These are phyloP conservation scores for Geotrichum restrictum DNA, from an alignment of 1,139 yeast species.

Conservation along the genomic window DNA sequence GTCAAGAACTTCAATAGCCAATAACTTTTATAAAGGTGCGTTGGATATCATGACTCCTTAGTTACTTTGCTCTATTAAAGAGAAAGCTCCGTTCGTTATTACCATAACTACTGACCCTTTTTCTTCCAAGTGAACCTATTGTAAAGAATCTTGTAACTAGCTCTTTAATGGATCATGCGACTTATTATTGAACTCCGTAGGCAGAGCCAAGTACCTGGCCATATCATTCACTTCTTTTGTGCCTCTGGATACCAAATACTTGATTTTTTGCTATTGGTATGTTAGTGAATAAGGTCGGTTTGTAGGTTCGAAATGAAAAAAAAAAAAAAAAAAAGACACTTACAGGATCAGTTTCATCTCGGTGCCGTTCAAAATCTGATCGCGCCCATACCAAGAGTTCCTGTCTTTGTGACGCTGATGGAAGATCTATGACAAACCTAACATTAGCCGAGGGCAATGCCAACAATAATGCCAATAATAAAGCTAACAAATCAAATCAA, in stretches of 20 bases:
- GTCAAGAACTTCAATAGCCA: too few relatives aligned
- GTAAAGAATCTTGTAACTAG: too few relatives aligned
- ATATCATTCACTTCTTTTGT: conserved; percentile 36
- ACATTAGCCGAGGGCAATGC: too few relatives aligned
- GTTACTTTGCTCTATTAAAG: too few relatives aligned
- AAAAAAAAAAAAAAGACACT: too few relatives aligned
- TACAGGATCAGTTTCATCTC: conserved; percentile 33
- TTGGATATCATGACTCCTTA: too few relatives aligned
- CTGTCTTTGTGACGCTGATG: conserved; percentile 26
- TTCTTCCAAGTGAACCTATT: too few relatives aligned
- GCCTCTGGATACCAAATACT: conserved; percentile 37
- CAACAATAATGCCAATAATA: too few relatives aligned
- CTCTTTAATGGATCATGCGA: too few relatives aligned
- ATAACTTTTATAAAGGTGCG: too few relatives aligned
- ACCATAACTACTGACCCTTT: too few relatives aligned
- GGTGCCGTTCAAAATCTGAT: conserved; percentile 35
- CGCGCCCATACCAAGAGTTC: conserved; percentile 40
- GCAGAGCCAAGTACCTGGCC: conserved; percentile 26
- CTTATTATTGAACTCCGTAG: conserved; percentile 11
- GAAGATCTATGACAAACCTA: conserved; percentile 18
- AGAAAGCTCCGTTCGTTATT: too few relatives aligned
- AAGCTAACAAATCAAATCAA: conserved; percentile 7
- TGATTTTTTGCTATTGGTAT: conserved; percentile 30
- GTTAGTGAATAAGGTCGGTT: conserved; percentile 24
- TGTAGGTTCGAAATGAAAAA: neutral